Conservation (phyloP, 1,139 yeast genomes). For the Geotrichum bryndzae region DNA sequence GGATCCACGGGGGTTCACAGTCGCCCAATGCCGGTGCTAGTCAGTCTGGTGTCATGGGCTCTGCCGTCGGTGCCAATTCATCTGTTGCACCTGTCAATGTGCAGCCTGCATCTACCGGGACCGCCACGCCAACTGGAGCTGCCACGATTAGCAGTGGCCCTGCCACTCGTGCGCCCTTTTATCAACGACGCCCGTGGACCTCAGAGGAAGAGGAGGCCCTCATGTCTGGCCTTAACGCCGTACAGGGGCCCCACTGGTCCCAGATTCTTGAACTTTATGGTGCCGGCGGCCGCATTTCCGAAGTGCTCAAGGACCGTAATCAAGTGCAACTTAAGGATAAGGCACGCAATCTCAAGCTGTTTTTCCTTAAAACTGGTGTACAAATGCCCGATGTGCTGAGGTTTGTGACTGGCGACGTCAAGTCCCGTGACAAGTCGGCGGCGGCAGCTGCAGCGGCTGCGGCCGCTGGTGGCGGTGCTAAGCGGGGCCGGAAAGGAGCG, state of each 20-base stretch:
- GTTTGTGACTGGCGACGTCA: slow-evolving; percentile 83
- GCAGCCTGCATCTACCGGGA: slow-evolving; percentile 1
- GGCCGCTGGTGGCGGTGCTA: slow-evolving; percentile 8
- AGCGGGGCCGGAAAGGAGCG: slow-evolving; percentile 3
- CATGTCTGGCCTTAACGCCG: slow-evolving; percentile 64
- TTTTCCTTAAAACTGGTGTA: slow-evolving; percentile 52
- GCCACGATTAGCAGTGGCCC: neutral
- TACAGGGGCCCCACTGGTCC: slow-evolving; percentile 90
- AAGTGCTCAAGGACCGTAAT: slow-evolving; percentile 75
- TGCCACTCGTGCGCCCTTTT: slow-evolving; percentile 20
- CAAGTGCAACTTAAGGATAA: slow-evolving; percentile 92
- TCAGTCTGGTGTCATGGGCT: neutral
- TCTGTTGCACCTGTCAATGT: neutral
- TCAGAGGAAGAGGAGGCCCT: slow-evolving; percentile 83
- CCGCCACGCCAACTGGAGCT: neutral
- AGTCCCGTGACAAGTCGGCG: slow-evolving; percentile 38
- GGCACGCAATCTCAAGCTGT: slow-evolving; percentile 91
- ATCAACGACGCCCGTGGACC: slow-evolving; percentile 71
- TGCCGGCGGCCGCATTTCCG: slow-evolving; percentile 82
- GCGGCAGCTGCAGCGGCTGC: slow-evolving; percentile 12
- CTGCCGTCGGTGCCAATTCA: neutral
- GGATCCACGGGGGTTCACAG: neutral
- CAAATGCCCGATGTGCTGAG: slow-evolving; percentile 70
- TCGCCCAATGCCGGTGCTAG: neutral
- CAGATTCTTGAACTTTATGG: slow-evolving; percentile 83